These are phyloP conservation scores for Exophiala mesophila DNA, from an alignment of 2,329 filamentous ascomycete genomes.

Conservation along the genomic window DNA sequence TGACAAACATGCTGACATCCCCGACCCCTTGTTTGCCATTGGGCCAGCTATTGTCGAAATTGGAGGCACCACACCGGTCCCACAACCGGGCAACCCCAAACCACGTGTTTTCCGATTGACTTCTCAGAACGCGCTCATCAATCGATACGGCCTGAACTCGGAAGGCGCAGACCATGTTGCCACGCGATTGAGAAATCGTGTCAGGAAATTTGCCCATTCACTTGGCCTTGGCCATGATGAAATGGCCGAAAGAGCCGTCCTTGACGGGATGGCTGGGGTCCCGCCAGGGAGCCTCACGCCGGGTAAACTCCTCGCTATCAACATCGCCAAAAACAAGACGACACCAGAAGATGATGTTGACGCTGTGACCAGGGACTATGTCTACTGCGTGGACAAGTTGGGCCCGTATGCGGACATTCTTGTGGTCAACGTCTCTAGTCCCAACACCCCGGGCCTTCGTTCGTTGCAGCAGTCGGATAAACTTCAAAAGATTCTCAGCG, in stretches of 20 bases:
- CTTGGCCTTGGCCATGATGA: conserved; percentile 61
- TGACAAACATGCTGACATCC: conserved; percentile 89
- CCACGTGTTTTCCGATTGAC: conserved; percentile 85
- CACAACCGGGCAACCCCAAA: conserved; percentile 80
- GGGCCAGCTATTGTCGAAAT: conserved; percentile 87
- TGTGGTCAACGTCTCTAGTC: conserved; percentile 97
- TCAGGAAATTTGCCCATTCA: conserved; percentile 69
- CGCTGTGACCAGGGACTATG: conserved; percentile 73
- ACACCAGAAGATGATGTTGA: conserved; percentile 81
- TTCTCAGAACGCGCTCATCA: conserved; percentile 80
- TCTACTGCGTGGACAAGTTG: conserved; percentile 79
- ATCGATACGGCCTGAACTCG: conserved; percentile 93
- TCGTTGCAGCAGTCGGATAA: conserved; percentile 81
- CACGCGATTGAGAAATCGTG: conserved; percentile 67
- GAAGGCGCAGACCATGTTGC: conserved; percentile 85
- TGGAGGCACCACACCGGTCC: conserved; percentile 80
- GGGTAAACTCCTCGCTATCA: conserved; percentile 78
- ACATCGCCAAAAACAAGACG: conserved; percentile 94
- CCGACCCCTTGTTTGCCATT: conserved; percentile 75
- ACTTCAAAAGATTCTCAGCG: conserved; percentile 70
- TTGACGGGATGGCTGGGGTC: conserved; percentile 71
- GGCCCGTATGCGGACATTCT: conserved; percentile 88
- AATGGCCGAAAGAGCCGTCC: conserved; percentile 63
- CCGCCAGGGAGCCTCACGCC: conserved; percentile 74
- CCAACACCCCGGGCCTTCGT: conserved; percentile 88